These are phyloP conservation scores for Fusarium sp. DNA, from an alignment of 2,329 filamentous ascomycete species.

Conservation along the genomic window DNA sequence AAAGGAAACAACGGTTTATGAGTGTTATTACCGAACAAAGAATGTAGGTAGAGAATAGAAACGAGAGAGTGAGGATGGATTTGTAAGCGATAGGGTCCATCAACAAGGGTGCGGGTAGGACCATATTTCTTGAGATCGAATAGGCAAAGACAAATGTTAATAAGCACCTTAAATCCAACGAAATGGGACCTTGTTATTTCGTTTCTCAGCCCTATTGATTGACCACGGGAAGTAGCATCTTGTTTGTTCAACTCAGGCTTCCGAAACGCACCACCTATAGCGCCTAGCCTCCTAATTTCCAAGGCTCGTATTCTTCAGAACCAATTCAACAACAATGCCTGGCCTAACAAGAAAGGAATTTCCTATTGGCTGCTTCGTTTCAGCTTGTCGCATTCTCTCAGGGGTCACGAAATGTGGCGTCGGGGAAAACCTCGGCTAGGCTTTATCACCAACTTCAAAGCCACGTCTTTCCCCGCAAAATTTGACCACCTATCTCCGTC, in stretches of 20 bases:
- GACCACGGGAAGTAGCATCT: neutral
- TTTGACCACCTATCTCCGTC: neutral
- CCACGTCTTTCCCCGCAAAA: slow-evolving; percentile 1
- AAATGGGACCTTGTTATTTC: neutral
- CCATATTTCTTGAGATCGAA: neutral
- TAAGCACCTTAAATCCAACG: neutral
- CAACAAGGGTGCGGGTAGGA: neutral
- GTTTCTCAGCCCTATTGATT: neutral
- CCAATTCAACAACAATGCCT: neutral
- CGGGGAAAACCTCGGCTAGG: neutral
- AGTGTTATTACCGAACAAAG: neutral
- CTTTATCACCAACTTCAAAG: neutral
- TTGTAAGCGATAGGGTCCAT: neutral
- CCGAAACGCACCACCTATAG: neutral
- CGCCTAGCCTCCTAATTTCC: too few relatives aligned
- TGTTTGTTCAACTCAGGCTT: neutral
- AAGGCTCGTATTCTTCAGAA: neutral
- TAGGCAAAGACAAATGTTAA: neutral
- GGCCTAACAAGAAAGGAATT: neutral
- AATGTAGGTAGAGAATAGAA: neutral
- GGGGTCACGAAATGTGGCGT: neutral
- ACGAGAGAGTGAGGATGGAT: neutral
- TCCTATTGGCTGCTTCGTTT: neutral
- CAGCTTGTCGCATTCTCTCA: neutral
- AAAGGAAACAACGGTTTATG: neutral